Conservation (phyloP, 768 basidiomycete species). For the Zangia roseola region DNA sequence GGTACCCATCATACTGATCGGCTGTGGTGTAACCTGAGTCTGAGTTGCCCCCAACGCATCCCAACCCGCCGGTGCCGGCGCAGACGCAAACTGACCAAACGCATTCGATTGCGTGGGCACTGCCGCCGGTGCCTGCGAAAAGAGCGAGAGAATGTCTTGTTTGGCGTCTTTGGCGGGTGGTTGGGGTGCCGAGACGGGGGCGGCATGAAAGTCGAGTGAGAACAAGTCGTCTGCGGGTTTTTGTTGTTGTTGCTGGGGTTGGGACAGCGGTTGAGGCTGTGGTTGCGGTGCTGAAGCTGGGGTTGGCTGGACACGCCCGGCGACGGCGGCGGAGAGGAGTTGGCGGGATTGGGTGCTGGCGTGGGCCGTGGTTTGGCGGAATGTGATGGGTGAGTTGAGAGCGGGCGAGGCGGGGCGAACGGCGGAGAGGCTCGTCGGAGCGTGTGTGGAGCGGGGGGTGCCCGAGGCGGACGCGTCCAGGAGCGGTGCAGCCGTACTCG, state of each 20-base stretch:
- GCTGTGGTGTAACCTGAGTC: constrained; percentile 20
- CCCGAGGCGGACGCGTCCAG: constrained; percentile 8
- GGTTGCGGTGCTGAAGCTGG: constrained; percentile 4
- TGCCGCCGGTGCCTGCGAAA: constrained; percentile 46
- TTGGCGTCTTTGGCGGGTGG: constrained; percentile 70
- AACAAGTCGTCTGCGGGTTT: constrained; percentile 67
- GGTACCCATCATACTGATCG: constrained; percentile 54
- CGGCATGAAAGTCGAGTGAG: constrained; percentile 81
- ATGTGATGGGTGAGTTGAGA: constrained; percentile 22
- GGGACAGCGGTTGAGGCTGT: constrained; percentile 14
- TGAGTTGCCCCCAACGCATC: constrained; percentile 25
- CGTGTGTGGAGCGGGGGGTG: constrained; percentile 6
- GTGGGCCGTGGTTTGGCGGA: constrained; percentile 13
- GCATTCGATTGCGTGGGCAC: constrained; percentile 29
- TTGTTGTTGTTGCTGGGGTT: constrained; percentile 24
- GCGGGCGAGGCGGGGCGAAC: constrained; percentile 31
- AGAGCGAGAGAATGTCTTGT: constrained; percentile 83
- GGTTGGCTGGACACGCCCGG: constrained; percentile 17
- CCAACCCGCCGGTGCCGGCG: constrained; percentile 27
- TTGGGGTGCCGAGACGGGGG: constrained; percentile 33
- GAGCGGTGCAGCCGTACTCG: neutral
- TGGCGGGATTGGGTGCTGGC: constrained; percentile 27
- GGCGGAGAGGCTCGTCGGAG: constrained; percentile 22
- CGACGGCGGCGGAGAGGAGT: constrained; percentile 40
- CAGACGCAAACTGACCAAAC: constrained; percentile 38